A percentile compares a stretch with the other conserved stretches of the same genome.
Evolutionary conservation across 495 filamentous ascomycete genomes (phyloP).

Genomic region (Aspergillus incahuasiensis): DNA sequence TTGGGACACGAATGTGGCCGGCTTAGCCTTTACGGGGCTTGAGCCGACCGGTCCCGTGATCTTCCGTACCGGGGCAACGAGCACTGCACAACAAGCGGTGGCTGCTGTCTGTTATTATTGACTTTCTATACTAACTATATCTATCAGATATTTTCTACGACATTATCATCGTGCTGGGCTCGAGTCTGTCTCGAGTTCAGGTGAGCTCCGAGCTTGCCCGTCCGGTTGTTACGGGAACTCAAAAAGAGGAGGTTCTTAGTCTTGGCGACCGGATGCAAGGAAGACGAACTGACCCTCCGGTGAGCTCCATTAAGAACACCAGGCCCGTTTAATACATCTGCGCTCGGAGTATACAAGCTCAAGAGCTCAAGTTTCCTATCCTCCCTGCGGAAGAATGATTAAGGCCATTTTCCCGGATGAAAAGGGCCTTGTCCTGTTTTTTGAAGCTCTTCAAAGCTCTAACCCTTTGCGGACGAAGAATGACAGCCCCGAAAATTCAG

Average conservation of each 20-base stretch:
- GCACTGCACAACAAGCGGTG: background rate
- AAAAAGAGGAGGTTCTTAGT: conserved; percentile 26
- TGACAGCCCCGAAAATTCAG: background rate
- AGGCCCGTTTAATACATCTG: background rate
- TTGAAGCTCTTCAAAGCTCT: background rate
- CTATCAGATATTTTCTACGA: background rate
- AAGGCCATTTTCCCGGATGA: background rate
- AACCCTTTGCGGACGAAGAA: background rate
- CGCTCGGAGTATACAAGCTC: background rate
- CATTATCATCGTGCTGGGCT: background rate
- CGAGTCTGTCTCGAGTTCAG: background rate
- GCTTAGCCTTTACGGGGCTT: conserved; percentile 47
- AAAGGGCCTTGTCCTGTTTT: background rate
- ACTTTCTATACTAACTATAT: background rate
- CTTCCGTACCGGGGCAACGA: conserved; percentile 41
- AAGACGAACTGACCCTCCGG: conserved; percentile 6
- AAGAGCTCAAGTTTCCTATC: background rate
- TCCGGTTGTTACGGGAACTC: conserved; percentile 21
- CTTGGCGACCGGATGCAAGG: conserved; percentile 41
- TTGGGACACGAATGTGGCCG: conserved; percentile 30
- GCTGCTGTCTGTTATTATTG: background rate
- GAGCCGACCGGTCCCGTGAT: conserved; percentile 49
- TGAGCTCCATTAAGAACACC: background rate
- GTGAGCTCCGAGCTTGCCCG: conserved; percentile 1
- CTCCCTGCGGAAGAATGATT: background rate